Base-by-base conservation (phyloP, 345 rosid genomes). In the Xanthoceras sorbifolium region DNA sequence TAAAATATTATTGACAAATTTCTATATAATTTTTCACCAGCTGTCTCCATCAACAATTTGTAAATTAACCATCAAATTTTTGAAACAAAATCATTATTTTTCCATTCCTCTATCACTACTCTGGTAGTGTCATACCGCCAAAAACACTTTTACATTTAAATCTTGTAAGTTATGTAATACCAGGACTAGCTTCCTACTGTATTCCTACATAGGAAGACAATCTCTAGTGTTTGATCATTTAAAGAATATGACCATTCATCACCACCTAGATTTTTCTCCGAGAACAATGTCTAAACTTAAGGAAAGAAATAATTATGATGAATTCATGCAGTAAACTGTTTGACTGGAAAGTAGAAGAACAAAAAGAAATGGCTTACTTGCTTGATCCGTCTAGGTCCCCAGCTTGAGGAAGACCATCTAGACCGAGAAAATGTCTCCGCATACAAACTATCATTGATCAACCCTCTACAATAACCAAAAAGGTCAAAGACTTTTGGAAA, bases 341-440 rank as follows among this genome's bases (percentile, higher is more conserved):
- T 63, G 42, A 44, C 22, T 0, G 8, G 5, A 26, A 17, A 50
- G 76, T 68, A 57, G 32, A 18, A 31, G 14, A 25, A 12, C 31
- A 52, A 67, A 66, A 46, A 50, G 60, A 5, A 72, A 54, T 9
- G 42, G 52, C 90, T 74, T 91, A 93, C 98, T 83, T 89, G 96
- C 82, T 93, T 95, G 79, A 93, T 91, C 70, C 95, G 88, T 83
- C 86, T 84, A 60, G 97, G 98, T 69, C 97, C 97, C 97, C 99
- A 95, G 75, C 87, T 87, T 54, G 87, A 87, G 20, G 95, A 87
- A 81, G 96, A 90, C 95, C 95, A 93, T 84, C 92, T 86, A 71
- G 97, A 93, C 73, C 78, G 92, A 42, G 94, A 77, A 85, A 73
- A 89, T 44, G 91, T 72, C 86, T 94, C 97, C 8, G 97, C 95